Conservation (phyloP, 371 early-diverging fungal species). For the Syncephalastrum contaminatum region DNA sequence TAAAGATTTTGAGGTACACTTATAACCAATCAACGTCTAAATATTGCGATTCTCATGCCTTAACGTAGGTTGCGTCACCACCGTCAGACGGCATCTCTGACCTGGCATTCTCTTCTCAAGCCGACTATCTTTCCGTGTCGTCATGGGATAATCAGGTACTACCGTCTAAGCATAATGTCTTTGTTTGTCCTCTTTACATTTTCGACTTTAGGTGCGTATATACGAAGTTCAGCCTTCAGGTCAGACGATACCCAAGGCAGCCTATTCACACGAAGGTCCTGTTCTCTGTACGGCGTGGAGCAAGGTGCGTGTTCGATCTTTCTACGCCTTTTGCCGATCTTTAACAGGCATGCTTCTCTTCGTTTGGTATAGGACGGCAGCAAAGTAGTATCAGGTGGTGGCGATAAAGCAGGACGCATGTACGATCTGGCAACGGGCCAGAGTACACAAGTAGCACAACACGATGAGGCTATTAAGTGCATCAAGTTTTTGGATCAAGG, state of each 20-base stretch:
- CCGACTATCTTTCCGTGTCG: constrained; percentile 82
- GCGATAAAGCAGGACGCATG: constrained; percentile 79
- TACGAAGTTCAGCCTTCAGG: constrained; percentile 83
- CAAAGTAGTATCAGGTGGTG: constrained; percentile 38
- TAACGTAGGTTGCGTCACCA: constrained; percentile 59
- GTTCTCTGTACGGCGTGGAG: constrained; percentile 86
- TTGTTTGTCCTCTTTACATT: neutral
- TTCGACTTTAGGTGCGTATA: constrained; percentile 74
- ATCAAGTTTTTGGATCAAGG: constrained; percentile 71
- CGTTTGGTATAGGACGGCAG: constrained; percentile 25
- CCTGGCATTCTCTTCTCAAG: constrained; percentile 77
- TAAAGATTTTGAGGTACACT: constrained; percentile 20
- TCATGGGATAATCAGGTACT: constrained; percentile 93
- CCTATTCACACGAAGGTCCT: constrained; percentile 83
- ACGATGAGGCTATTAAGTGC: constrained; percentile 77
- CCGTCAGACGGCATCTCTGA: constrained; percentile 85
- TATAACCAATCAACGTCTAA: constrained; percentile 3
- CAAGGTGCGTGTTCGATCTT: constrained; percentile 50
- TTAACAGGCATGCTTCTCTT: neutral
- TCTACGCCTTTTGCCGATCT: too few species aligned
- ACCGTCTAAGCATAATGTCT: neutral
- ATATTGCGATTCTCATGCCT: neutral
- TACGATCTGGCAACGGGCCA: constrained; percentile 81
- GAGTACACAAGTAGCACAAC: constrained; percentile 72
- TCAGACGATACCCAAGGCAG: constrained; percentile 71